Percentiles rank a stretch among this genome's conserved stretches.
Conservation (phyloP, 345 rosid genomes). For the Corchorus capsularis region DNA sequence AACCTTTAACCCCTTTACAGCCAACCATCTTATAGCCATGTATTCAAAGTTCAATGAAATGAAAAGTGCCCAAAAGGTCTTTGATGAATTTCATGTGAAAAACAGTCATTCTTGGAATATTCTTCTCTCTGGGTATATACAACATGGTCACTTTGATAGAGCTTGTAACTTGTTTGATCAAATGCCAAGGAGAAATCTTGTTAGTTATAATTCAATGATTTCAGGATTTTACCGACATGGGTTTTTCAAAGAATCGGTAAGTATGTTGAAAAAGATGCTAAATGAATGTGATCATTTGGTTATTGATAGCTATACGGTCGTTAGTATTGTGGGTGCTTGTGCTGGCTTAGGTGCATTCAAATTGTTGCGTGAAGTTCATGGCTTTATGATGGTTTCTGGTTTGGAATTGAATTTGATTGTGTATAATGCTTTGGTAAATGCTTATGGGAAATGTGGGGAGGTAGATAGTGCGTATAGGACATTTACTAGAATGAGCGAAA, state of each 20-base stretch:
- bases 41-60: constrained; percentile 42
- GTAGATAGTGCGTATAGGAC: constrained; percentile 24
- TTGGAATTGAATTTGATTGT: constrained; percentile 36
- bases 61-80: constrained; percentile 30
- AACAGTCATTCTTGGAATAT: constrained; percentile 43
- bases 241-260: constrained; percentile 31
- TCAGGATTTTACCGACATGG: constrained; percentile 46
- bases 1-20: constrained; percentile 29
- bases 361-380: constrained; percentile 42
- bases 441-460: constrained; percentile 52
- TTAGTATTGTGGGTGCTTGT: constrained; percentile 43
- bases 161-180: constrained; percentile 41
- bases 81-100: constrained; percentile 37
- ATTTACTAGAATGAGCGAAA: constrained; percentile 36
- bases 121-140: constrained; percentile 17
- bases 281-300: constrained; percentile 16
- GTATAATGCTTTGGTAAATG: constrained; percentile 46
- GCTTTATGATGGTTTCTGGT: constrained; percentile 32
- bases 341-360: constrained; percentile 36
- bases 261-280: constrained; percentile 34
- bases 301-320: constrained; percentile 42
- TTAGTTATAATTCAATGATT: constrained; percentile 46
- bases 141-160: constrained; percentile 24
- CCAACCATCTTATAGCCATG: constrained; percentile 38
- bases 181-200: constrained; percentile 48